Evolutionary conservation across 345 rosid species (phyloP).

Genomic region (Heritiera littoralis): DNA sequence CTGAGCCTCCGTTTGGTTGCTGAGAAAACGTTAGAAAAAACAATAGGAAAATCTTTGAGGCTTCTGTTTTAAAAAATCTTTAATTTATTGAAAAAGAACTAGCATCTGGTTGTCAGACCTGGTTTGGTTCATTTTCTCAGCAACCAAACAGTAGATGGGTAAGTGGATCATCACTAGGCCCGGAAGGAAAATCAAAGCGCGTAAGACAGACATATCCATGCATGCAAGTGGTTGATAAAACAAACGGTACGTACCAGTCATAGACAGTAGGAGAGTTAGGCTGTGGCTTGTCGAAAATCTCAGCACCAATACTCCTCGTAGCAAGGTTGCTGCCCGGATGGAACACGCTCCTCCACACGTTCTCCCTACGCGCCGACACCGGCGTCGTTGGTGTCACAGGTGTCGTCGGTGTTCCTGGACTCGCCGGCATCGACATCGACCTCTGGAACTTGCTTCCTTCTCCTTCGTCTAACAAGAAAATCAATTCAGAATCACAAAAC

Average conservation of each 20-base stretch:
- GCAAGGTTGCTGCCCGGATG: conserved; percentile 93
- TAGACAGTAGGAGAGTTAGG: conserved; percentile 92
- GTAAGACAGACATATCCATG: background rate
- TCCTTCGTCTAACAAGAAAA: conserved; percentile 27
- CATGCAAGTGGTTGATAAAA: background rate
- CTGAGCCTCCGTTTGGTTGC: conserved; percentile 42
- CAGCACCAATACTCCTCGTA: conserved; percentile 62
- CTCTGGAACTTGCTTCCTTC: conserved; percentile 52
- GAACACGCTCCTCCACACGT: conserved; percentile 99
- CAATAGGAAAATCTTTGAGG: conserved; percentile 7
- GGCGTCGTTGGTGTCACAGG: conserved; percentile 75
- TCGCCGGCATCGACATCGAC: conserved; percentile 63
- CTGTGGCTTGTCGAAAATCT: conserved; percentile 70
- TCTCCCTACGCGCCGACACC: conserved; percentile 57
- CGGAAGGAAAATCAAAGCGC: background rate
- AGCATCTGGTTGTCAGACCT: background rate
- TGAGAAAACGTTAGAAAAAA: conserved; percentile 27
- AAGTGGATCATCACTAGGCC: background rate
- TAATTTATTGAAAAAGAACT: background rate
- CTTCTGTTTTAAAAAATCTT: background rate
- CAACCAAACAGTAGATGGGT: conserved; percentile 4
- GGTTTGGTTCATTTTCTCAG: background rate
- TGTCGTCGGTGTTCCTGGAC: conserved; percentile 61
- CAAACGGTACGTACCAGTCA: conserved; percentile 61
- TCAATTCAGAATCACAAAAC: background rate